Conservation (phyloP, 2,329 filamentous ascomycete species). For the Neofusicoccum ribis region DNA sequence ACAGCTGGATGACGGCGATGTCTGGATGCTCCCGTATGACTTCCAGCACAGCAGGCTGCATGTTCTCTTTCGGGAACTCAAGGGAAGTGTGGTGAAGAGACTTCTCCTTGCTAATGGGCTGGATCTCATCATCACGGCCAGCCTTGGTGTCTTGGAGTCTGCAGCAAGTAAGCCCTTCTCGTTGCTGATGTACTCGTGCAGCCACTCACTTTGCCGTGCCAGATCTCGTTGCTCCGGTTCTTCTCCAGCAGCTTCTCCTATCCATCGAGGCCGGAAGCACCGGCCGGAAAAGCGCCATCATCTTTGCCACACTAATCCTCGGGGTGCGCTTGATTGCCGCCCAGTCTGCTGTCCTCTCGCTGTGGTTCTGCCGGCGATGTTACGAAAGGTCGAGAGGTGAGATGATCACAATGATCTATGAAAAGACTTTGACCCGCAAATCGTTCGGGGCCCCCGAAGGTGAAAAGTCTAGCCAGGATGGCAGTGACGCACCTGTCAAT, state of each 20-base stretch:
- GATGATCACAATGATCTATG: slow-evolving; percentile 81
- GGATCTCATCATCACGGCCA: slow-evolving; percentile 69
- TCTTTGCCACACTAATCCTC: slow-evolving; percentile 65
- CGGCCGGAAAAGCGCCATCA: slow-evolving; percentile 57
- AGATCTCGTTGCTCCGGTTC: slow-evolving; percentile 58
- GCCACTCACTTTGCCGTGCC: neutral
- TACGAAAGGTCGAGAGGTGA: slow-evolving; percentile 86
- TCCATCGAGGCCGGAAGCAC: slow-evolving; percentile 60
- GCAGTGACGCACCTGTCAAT: neutral
- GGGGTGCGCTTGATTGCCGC: slow-evolving; percentile 60
- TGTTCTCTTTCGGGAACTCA: slow-evolving; percentile 69
- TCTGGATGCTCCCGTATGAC: slow-evolving; percentile 77
- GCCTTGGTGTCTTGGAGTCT: slow-evolving; percentile 65
- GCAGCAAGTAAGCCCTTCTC: slow-evolving; percentile 46
- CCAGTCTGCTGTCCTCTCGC: slow-evolving; percentile 66
- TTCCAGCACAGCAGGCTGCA: slow-evolving; percentile 80
- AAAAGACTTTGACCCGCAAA: slow-evolving; percentile 72
- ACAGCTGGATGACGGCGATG: slow-evolving; percentile 74
- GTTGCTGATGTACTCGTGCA: neutral
- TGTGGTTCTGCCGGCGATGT: slow-evolving; percentile 81
- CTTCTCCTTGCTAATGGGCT: slow-evolving; percentile 75
- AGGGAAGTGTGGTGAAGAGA: slow-evolving; percentile 69
- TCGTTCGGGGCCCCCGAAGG: slow-evolving; percentile 43
- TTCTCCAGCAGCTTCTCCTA: slow-evolving; percentile 70
- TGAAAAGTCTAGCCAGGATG: slow-evolving; percentile 8